phyloP scores from a whole-genome alignment of 140 eudicot species.

The Anethum foeniculum region DNA sequence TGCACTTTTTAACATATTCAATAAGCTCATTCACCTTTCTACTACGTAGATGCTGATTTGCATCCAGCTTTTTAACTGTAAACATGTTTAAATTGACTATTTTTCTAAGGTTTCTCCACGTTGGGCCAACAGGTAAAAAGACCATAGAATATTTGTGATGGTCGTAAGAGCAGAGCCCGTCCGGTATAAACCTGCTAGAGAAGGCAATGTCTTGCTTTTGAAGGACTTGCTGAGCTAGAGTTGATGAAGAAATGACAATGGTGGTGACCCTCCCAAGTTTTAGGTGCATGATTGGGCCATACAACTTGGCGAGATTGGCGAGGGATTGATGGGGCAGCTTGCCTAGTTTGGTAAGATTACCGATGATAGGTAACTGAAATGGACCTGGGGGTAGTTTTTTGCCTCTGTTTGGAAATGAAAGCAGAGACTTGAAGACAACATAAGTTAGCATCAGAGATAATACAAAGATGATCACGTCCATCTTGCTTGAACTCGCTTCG shows the following conservation, averaged over 20 bases:
- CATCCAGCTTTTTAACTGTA: conserved; percentile 8
- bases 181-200: conserved; percentile 27
- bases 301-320: not conserved
- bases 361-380: not conserved
- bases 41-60: conserved; percentile 9
- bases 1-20: conserved; percentile 4
- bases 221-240: conserved; percentile 23
- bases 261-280: conserved; percentile 26
- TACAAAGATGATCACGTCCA: not conserved
- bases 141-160: conserved; percentile 5
- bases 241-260: conserved; percentile 26
- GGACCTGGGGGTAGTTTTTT: not conserved
- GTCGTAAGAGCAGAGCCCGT: conserved; percentile 24
- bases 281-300: conserved; percentile 46
- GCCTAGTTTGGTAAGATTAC: not conserved
- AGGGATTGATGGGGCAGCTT: not conserved
- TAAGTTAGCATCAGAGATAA: not conserved
- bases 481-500: not conserved
- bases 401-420: not conserved
- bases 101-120: conserved; percentile 16
- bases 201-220: conserved; percentile 42
- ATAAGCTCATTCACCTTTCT: not conserved
- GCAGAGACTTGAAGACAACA: not conserved
- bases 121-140: conserved; percentile 10
- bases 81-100: conserved; percentile 9